Base-by-base conservation (phyloP, 129 eudicot genomes). In the Lonicera japonica region DNA sequence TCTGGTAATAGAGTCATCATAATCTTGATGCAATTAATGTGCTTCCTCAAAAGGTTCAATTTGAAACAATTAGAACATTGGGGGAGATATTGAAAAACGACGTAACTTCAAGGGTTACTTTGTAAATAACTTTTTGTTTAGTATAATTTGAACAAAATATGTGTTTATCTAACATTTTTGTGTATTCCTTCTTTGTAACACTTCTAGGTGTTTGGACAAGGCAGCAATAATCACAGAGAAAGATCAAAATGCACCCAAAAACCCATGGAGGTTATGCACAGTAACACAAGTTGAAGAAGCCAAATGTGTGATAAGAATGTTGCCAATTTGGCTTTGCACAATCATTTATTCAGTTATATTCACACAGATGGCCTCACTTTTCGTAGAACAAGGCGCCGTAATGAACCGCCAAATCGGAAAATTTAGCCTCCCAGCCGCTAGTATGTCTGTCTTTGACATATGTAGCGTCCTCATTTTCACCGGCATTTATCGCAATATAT, bases 231-330 rank as follows among this genome's bases (percentile, higher is more conserved):
- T 85, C 3, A 80, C 78, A 2, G 68, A 61, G 0, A 24, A 66
- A 18, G 94, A 77, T 23, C 5, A 50, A 5, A 8, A n/a, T 0
- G 76, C 74, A 10, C 75, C 80, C 11, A 54, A 21, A 13, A 75
- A 80, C 29, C 76, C 80, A 4, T 89, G 95, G 97, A 72, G 85
- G 25, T 54, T 85, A 21, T 89, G 97, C 73, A 84, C 95, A 0
- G 77, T 89, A 0, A 77, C 95, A 15, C 97, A 89, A 80, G 88
- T 89, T 10, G 97, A 89, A 70, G 97, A 89, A 83, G 97, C 90
- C 8, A 89, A 89, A 67, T 85, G 95, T 22, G 79, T 89, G 1
- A 66, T 85, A 21, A 71, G 86, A 40, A 82, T 89, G 88, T 20
- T 89, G 8, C 97, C 97, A 3, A 86, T 89, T 22, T 89, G 97